Evolutionary conservation across 352 stramenopile species (phyloP), one percentile per base, ranked within the genome.

Genomic region (Phytopythium vexans): DNA sequence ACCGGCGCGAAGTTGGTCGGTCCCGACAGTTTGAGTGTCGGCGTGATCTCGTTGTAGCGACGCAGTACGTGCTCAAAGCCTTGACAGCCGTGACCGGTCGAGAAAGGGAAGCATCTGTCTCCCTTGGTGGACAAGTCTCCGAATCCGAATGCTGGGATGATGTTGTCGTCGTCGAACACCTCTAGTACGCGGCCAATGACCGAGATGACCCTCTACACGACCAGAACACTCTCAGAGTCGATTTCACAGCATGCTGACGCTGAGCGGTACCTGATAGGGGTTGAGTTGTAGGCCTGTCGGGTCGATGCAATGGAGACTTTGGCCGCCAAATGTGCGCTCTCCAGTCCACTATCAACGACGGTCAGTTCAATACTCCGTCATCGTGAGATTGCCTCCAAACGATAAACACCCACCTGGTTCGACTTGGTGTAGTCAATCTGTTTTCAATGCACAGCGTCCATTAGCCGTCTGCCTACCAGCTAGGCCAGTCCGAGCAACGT

Each of bases 141-240:
- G 43, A 92, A 92, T 0, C 72, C 78, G 48, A 72, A 88, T 8
- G 74, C 70, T 27, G 82, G 77, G 42, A 90, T 88, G 50, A 92
- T 74, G 47, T 85, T 87, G 64, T 92, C 82, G 44, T 92, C 82
- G 61, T 90, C 82, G 41, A 90, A 92, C 4, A 68, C 66, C 53
- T 86, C 79, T 4, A 92, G 57, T 4, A 78, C 79, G 5, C 66
- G 70, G 21, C 21, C 82, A 16, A 92, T 79, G 41, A 88, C 62
- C 8, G 65, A 79, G 41, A 90, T 88, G 3, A 87, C 80, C 27
- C 63, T 74, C 76, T 87, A 34, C 41, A 41, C 21, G 21, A 27
- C 12, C 52, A 70, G 45, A 86, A 81, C 3, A 80, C 68, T 31
- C 57, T 63, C 66, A 38, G 4, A 45, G 47, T n/a, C n/a, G n/a